Evolutionary conservation across 495 filamentous ascomycete species (phyloP).

Genomic region (Daldinia caldariorum): DNA sequence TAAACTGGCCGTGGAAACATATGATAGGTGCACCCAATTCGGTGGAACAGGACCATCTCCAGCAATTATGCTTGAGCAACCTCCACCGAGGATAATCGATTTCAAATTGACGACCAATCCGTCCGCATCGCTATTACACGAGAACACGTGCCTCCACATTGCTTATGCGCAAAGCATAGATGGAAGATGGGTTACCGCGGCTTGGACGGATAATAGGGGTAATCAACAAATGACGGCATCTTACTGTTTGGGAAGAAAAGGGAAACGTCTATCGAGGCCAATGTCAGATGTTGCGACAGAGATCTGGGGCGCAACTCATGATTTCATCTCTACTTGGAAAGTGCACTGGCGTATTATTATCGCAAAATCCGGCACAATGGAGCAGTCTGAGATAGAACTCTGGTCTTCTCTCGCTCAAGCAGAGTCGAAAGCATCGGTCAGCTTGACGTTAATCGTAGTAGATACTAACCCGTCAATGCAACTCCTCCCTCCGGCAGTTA

Average conservation of each 20-base stretch:
- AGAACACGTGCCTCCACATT: slow-evolving; percentile 85
- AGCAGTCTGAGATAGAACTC: slow-evolving; percentile 74
- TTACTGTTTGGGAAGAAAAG: slow-evolving; percentile 77
- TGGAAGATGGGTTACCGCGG: slow-evolving; percentile 85
- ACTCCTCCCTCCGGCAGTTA: slow-evolving; percentile 64
- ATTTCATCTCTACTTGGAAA: slow-evolving; percentile 74
- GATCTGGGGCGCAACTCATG: slow-evolving; percentile 85
- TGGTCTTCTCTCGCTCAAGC: slow-evolving; percentile 60
- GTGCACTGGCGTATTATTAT: slow-evolving; percentile 85
- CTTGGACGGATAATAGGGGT: slow-evolving; percentile 91
- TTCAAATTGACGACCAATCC: slow-evolving; percentile 78
- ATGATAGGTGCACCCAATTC: slow-evolving; percentile 79
- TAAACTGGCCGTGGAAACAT: slow-evolving; percentile 82
- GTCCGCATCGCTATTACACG: slow-evolving; percentile 77
- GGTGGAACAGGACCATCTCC: slow-evolving; percentile 61
- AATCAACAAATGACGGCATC: slow-evolving; percentile 78
- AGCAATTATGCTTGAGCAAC: slow-evolving; percentile 78
- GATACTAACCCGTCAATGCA: slow-evolving; percentile 73
- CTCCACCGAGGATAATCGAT: slow-evolving; percentile 74
- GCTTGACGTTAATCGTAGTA: slow-evolving; percentile 70
- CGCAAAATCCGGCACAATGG: slow-evolving; percentile 75
- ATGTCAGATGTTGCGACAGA: slow-evolving; percentile 76
- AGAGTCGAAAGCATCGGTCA: slow-evolving; percentile 57
- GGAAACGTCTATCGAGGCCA: slow-evolving; percentile 61
- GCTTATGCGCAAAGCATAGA: slow-evolving; percentile 85